Base-by-base conservation (phyloP, 116 monocot species). In the Trichopus zeylanicus region DNA sequence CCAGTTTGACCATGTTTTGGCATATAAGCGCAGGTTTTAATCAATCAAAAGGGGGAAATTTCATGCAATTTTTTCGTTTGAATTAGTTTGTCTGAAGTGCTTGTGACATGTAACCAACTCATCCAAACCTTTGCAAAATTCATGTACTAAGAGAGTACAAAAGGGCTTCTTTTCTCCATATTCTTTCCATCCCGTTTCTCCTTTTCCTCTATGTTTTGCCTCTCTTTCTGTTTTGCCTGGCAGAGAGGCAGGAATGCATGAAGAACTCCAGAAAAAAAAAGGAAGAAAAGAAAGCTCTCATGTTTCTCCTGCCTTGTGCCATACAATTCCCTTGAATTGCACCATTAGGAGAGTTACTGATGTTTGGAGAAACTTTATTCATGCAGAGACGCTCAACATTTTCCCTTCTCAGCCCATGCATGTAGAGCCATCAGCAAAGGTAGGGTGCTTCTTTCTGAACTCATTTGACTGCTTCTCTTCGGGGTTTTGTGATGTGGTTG, bases 401-500 rank as follows among this genome's bases (percentile, higher is more conserved):
- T 95, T 95, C 69, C 95, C 95, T 33, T 95, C 95, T 29, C 83
- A 79, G 59, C 95, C 95, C 65, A 95, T 95, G 95, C 81, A 89
- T 77, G 74, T 78, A 30, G 89, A 83, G 29, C 83, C 86, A 48
- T 63, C 89, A 22, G 33, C 68, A 18, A 81, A 84, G 82, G 82
- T 81, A 67, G 29, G 32, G 8, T 6, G 16, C 18, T 26, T 21
- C 23, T 37, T 37, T 37, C 37, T 11, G 8, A 37, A 5, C 37
- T 37, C 5, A 37, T 9, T 37, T 37, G 15, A 11, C 15, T 37
- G 37, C 8, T 37, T n/a, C n/a, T n/a, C n/a, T n/a, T n/a, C n/a
- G n/a, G n/a, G n/a, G n/a, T n/a, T n/a, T n/a, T n/a, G n/a, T n/a
- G n/a, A n/a, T n/a, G n/a, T n/a, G n/a, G n/a, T n/a, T n/a, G n/a